phyloP scores from a whole-genome alignment of 305 asterid species.

The Coffea humblotiana region DNA sequence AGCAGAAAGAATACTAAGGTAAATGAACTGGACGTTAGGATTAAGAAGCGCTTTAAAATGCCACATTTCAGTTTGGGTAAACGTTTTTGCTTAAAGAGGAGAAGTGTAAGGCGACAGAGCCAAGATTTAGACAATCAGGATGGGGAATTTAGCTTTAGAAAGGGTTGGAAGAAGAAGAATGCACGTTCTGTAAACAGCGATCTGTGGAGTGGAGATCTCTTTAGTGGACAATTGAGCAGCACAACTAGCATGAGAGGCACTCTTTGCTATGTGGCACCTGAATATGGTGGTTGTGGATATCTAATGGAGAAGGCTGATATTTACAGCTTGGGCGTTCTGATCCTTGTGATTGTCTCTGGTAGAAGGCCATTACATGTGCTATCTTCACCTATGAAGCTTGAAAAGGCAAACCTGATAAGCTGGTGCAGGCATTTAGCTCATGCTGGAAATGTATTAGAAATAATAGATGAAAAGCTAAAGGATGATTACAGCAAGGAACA shows the following conservation, averaged over 20 bases:
- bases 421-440: slow-evolving; percentile 81
- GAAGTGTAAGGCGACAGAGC: slow-evolving; percentile 27
- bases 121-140: slow-evolving; percentile 31
- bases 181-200: slow-evolving; percentile 58
- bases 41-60: slow-evolving; percentile 37
- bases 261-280: slow-evolving; percentile 82
- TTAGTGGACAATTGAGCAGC: slow-evolving; percentile 87
- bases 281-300: slow-evolving; percentile 63
- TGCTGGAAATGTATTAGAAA: slow-evolving; percentile 59
- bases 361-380: slow-evolving; percentile 89
- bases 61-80: slow-evolving; percentile 73
- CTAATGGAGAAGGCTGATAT: slow-evolving; percentile 84
- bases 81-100: slow-evolving; percentile 42
- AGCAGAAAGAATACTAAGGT: slow-evolving; percentile 39
- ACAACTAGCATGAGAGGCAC: slow-evolving; percentile 99
- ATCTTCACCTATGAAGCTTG: slow-evolving; percentile 87
- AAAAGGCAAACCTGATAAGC: slow-evolving; percentile 76
- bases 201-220: slow-evolving; percentile 76
- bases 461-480: slow-evolving; percentile 65
- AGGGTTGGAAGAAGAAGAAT: slow-evolving; percentile 58
- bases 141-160: slow-evolving; percentile 68
- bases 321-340: slow-evolving; percentile 82
- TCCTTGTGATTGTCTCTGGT: slow-evolving; percentile 77
- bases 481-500: slow-evolving; percentile 60
- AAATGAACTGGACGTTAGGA: slow-evolving; percentile 26